Evolutionary conservation across 805 yeast genomes (phyloP), one percentile per base, ranked within the genome.

Genomic region (Candida fluviatilis): DNA sequence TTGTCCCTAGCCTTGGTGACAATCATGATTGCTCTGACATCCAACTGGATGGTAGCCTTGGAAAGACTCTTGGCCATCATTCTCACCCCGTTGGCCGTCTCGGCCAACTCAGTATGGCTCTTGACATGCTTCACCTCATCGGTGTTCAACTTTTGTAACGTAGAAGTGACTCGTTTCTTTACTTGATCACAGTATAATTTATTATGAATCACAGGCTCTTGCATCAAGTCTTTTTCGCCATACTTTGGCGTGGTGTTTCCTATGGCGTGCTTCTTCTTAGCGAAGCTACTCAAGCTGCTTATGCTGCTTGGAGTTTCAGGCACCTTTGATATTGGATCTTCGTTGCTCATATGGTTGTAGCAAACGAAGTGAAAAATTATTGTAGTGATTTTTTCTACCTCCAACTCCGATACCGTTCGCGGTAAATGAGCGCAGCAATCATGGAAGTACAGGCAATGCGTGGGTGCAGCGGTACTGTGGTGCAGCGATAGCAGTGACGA

Each of bases 1-100:
- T 84, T 81, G 55, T 89, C 96, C 38, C 95, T 71, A 1, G 95
- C 93, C 58, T 88, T 88, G n/a, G 96, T 88, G 14, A 89, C 89
- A 11, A 88, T 77, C 78, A 88, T 73, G 14, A 88, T 77, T 13
- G 85, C 78, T 32, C 74, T 73, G 14, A 84, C 80, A 39, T 82
- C 81, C 15, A 88, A 59, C 49, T 80, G 80, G 18, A 88, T 79
- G 3, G 84, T 82, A 3, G 90, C 85, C 47, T 78, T 77, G 37
- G 79, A 71, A 27, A 85, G 61, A 55, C 82, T 82, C 45, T 79
- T 80, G n/a, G 86, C 83, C 42, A 85, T 65, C 66, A 80, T 71
- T 33, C 93, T 69, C 5, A 85, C 90, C 2, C 88, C 89, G 54
- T 84, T 83, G 3, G 89, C 93, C 6, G 91, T 82, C 45, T 84